Percentiles rank a stretch among this genome's conserved stretches.
Conservation (phyloP, 1,284 basidiomycete species). For the Hymenochaete sp. region DNA sequence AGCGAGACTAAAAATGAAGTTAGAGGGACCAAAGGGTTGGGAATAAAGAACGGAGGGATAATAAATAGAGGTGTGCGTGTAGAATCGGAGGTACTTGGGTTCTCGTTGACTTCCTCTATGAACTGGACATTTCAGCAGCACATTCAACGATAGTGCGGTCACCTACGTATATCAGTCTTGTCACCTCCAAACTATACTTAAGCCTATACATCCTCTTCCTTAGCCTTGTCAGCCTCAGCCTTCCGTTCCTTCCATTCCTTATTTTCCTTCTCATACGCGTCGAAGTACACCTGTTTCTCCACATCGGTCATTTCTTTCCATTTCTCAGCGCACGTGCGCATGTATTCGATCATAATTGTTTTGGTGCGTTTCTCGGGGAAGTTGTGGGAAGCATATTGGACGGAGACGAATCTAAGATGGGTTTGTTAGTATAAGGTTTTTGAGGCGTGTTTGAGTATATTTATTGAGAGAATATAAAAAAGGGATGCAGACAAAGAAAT, state of each 20-base stretch:
- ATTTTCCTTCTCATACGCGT: not conserved
- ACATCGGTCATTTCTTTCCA: slow-evolving; percentile 6
- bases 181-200: not conserved
- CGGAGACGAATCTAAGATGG: not conserved
- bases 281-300: slow-evolving; percentile 4
- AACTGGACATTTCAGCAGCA: not conserved
- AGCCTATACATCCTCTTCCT: not conserved
- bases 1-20: no score
- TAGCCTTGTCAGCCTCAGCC: slow-evolving; percentile 3
- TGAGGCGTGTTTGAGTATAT: no score
- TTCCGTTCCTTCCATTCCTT: not conserved
- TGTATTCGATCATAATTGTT: no score
- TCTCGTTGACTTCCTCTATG: not conserved
- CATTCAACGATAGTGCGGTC: no score
- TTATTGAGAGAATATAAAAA: no score
- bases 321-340: not conserved
- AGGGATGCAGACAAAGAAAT: no score
- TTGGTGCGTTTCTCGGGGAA: no score
- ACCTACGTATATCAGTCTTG: no score
- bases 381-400: not conserved
- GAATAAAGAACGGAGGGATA: no score
- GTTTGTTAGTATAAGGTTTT: not conserved
- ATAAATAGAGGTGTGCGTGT: no score
- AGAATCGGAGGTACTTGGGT: not conserved
- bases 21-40: no score